Evolutionary conservation across 2,329 filamentous ascomycete genomes (phyloP).

Genomic region (Diaporthe velutina): DNA sequence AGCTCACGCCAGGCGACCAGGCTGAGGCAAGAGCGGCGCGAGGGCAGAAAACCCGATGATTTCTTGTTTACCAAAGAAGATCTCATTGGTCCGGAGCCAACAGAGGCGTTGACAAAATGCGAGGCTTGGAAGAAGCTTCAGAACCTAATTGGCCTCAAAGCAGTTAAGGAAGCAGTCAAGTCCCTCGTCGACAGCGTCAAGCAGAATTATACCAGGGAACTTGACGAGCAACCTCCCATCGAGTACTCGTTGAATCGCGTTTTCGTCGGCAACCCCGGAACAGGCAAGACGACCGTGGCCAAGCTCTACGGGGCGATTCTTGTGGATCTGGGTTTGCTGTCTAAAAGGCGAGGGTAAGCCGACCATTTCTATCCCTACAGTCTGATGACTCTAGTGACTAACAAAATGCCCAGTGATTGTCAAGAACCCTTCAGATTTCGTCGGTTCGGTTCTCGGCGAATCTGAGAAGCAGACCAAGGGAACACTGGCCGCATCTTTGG

Average conservation of each 20-base stretch:
- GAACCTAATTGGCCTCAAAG: constrained; percentile 67
- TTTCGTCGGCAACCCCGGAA: constrained; percentile 80
- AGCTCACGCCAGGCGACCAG: constrained; percentile 70
- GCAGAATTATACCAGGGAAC: constrained; percentile 75
- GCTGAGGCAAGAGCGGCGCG: constrained; percentile 60
- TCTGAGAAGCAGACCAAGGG: constrained; percentile 81
- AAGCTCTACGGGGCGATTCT: constrained; percentile 80
- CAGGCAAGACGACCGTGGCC: constrained; percentile 82
- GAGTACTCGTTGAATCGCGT: constrained; percentile 76
- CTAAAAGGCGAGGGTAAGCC: constrained; percentile 74
- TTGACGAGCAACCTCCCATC: constrained; percentile 70
- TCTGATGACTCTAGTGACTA: background rate
- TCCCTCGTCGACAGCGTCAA: constrained; percentile 71
- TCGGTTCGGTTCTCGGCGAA: constrained; percentile 72
- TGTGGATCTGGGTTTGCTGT: constrained; percentile 75
- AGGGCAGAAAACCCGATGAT: constrained; percentile 63
- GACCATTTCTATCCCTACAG: background rate
- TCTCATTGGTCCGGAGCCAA: constrained; percentile 77
- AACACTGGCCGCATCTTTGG: constrained; percentile 74
- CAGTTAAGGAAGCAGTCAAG: constrained; percentile 73
- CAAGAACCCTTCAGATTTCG: constrained; percentile 81
- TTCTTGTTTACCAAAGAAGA: constrained; percentile 74
- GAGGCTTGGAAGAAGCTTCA: constrained; percentile 70
- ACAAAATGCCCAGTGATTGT: constrained; percentile 63
- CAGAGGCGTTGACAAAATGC: constrained; percentile 62